Evolutionary conservation across 139 green algal genomes (phyloP), one percentile per base, ranked within the genome.

Genomic region (Chlamydomonas asymmetrica): DNA sequence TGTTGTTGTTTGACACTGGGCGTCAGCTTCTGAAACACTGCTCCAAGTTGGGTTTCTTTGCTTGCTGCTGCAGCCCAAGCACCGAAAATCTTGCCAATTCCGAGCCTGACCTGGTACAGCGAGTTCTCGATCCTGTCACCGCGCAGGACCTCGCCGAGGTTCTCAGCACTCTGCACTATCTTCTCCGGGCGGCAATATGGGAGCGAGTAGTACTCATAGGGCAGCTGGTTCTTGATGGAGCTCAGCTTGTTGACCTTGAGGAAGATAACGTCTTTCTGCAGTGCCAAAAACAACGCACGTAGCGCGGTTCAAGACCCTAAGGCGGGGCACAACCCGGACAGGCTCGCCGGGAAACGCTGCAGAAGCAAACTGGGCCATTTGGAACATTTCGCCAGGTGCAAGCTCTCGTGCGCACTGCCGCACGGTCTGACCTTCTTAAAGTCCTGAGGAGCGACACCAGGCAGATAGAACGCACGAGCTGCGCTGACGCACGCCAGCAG

Each of bases 51-150:
- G n/a, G n/a, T n/a, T n/a, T n/a, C n/a, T n/a, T n/a, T n/a, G n/a
- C n/a, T n/a, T n/a, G n/a, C n/a, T n/a, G n/a, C n/a, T n/a, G n/a
- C n/a, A n/a, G n/a, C n/a, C n/a, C n/a, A n/a, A n/a, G n/a, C n/a
- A n/a, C n/a, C n/a, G n/a, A n/a, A n/a, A n/a, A n/a, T n/a, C n/a
- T n/a, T n/a, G n/a, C n/a, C n/a, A n/a, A 57, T 34, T 29, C 9
- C 45, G 8, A 70, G 5, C 25, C 75, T 7, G 25, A 91, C 90
- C 84, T 88, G 71, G 71, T 99, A 99, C n/a, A 91, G 73, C 0
- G 94, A 98, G 85, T 97, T 98, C 63, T 97, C 91, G 59, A 99
- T 99, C 35, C 97, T 79, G 86, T 99, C 97, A 23, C 97, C 97
- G 1, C 97, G 88, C 82, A 99, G 82, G 45, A 99, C 92, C 84